Evolutionary conservation across 148 eudicot species (phyloP).

Genomic region (Nepenthes mirabilis): DNA sequence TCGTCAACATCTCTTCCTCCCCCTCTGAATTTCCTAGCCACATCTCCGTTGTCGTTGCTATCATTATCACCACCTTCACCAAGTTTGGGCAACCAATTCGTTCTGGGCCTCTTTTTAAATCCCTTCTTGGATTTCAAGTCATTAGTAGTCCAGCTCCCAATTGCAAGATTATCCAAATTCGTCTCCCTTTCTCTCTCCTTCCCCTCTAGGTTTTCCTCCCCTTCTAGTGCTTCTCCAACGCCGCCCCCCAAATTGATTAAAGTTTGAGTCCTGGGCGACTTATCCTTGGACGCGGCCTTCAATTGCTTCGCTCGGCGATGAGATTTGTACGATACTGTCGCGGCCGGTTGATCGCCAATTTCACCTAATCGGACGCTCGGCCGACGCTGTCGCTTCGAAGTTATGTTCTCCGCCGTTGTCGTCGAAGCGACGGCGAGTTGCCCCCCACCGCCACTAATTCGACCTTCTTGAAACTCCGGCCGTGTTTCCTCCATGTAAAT

Average conservation of each 20-base stretch:
- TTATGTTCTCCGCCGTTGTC: slow-evolving; percentile 5
- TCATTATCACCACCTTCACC: slow-evolving; percentile 5
- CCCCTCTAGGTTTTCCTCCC: slow-evolving; percentile 10
- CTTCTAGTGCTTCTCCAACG: slow-evolving; percentile 10
- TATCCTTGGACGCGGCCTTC: slow-evolving; percentile 9
- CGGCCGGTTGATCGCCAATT: slow-evolving; percentile 27
- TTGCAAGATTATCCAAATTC: slow-evolving; percentile 14
- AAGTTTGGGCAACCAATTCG: slow-evolving; percentile 22
- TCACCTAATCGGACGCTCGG: slow-evolving; percentile 37
- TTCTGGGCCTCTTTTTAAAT: slow-evolving; percentile 17
- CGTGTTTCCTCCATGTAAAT: slow-evolving; percentile 13
- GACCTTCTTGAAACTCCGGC: slow-evolving; percentile 10
- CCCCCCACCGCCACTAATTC: slow-evolving; percentile 11
- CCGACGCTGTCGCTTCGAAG: slow-evolving; percentile 28
- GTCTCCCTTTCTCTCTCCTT: slow-evolving; percentile 12
- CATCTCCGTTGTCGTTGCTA: slow-evolving; percentile 4
- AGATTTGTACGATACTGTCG: slow-evolving; percentile 5
- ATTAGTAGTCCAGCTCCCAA: slow-evolving; percentile 22
- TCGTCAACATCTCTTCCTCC: slow-evolving; percentile 13
- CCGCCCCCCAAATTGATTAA: slow-evolving; percentile 10
- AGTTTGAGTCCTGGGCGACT: slow-evolving; percentile 14
- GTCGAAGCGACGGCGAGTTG: slow-evolving; percentile 1
- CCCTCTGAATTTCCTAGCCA: slow-evolving; percentile 11
- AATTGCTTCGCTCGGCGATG: slow-evolving; percentile 14
- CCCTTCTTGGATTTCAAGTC: slow-evolving; percentile 18